Conservation (phyloP, 169 alveolate genomes). For the Eimeria mitis region DNA sequence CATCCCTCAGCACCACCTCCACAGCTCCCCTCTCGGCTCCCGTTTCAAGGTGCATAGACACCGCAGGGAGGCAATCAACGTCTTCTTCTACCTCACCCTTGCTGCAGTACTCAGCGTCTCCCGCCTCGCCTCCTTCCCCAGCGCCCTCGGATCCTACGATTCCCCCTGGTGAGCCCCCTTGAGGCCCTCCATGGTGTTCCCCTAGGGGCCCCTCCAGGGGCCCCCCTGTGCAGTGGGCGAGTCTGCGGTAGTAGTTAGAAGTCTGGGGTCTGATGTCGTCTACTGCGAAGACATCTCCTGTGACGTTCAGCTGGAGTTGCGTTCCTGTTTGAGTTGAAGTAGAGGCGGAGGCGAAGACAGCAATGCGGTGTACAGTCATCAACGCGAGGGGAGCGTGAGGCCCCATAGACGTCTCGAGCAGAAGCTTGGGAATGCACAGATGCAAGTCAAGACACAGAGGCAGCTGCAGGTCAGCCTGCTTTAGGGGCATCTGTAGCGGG, state of each 20-base stretch:
- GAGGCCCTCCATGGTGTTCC: neutral
- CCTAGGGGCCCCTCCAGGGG: neutral
- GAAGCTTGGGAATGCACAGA: constrained; percentile 53
- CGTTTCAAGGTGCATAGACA: constrained; percentile 54
- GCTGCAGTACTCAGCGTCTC: neutral
- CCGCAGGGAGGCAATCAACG: constrained; percentile 20
- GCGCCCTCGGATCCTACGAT: neutral
- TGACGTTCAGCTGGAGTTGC: constrained; percentile 4
- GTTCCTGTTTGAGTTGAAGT: constrained; percentile 4
- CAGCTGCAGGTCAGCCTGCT: neutral
- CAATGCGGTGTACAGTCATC: constrained; percentile 66
- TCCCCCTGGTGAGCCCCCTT: neutral
- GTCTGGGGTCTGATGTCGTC: constrained; percentile 84
- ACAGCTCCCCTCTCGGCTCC: constrained; percentile 25
- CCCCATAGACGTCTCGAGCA: constrained; percentile 58
- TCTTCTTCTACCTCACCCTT: neutral
- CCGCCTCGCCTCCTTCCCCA: neutral
- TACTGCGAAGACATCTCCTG: constrained; percentile 61
- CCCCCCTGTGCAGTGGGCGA: constrained; percentile 79
- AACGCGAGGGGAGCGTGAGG: constrained; percentile 69
- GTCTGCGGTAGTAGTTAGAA: constrained; percentile 57
- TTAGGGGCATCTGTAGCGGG: neutral
- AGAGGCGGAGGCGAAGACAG: constrained; percentile 5
- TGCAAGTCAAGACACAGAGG: neutral
- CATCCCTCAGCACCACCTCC: constrained; percentile 83